phyloP scores from a whole-genome alignment of 1,139 yeast genomes.

The Sugiyamaella pinicola region DNA sequence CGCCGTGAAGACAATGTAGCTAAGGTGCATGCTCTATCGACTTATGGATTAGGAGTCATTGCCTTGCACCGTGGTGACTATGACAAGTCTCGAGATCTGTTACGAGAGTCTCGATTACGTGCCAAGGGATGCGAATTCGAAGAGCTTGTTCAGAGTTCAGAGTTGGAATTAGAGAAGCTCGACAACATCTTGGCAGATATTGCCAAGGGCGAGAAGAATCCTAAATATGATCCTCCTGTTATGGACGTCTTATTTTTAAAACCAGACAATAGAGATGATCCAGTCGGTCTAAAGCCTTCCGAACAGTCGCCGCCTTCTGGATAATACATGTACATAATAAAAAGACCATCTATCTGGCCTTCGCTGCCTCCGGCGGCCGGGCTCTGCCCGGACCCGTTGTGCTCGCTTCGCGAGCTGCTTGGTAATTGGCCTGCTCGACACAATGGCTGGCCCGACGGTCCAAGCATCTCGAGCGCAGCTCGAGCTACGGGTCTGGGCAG shows the following conservation, averaged over 20 bases:
- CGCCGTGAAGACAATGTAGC: slow-evolving; percentile 51
- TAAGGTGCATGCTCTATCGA: slow-evolving; percentile 76
- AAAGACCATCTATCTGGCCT: no score
- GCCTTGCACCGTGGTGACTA: slow-evolving; percentile 59
- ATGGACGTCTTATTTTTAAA: slow-evolving; percentile 33
- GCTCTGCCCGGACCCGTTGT: no score
- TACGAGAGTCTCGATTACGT: slow-evolving; percentile 71
- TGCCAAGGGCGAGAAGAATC: slow-evolving; percentile 23
- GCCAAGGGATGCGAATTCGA: slow-evolving; percentile 69
- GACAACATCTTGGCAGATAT: slow-evolving; percentile 35
- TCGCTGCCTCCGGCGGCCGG: no score
- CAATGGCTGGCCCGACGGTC: no score
- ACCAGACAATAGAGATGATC: slow-evolving; percentile 22
- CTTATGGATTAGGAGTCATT: slow-evolving; percentile 84
- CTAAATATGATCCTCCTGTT: slow-evolving; percentile 28
- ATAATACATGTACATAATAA: no score
- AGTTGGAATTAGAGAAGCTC: slow-evolving; percentile 60
- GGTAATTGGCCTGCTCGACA: no score
- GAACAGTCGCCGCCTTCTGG: no score
- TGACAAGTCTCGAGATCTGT: slow-evolving; percentile 59
- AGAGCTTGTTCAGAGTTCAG: slow-evolving; percentile 66
- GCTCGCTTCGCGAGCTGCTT: no score
- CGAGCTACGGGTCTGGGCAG: no score
- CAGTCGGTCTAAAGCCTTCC: no score
- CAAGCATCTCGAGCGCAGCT: no score